Evolutionary conservation across 2,329 filamentous ascomycete genomes (phyloP), one percentile per base, ranked within the genome.

Genomic region (Aureobasidium sp.): DNA sequence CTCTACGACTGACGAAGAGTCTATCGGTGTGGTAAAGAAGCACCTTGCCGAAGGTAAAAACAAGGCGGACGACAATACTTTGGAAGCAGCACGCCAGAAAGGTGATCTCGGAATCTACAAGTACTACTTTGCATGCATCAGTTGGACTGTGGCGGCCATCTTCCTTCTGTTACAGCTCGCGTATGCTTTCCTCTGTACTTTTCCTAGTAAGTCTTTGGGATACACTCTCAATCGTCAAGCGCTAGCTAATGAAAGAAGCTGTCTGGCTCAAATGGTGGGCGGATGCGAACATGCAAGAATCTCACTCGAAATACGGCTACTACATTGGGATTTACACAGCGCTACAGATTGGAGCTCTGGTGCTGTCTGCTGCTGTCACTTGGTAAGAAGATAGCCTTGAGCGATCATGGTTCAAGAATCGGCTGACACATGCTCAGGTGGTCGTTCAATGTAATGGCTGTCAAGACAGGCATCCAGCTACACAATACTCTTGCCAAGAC

Each of bases 381-480:
- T 56, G 52, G 52, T 53, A 29, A 29, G 20, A 8, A 39, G 12
- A 15, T 9, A 15, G 12, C 3, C 8, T 47, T 34, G 27, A 41
- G 22, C 27, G 6, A 37, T 9, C n/a, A 20, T 17, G 17, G 29
- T 2, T 12, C 9, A 11, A 22, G 22, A 34, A 3, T 29, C 1
- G 4, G 36, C 39, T 57, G 12, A 57, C 53, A 27, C 12, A 14
- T 5, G 2, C 9, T 15, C 27, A 57, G 75, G 72, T 77, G 80
- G 69, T 74, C 82, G 64, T 78, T 83, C 52, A 78, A 82, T 36
- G 77, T 72, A 3, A 82, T 83, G 77, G 78, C 82, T 5, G 80
- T 80, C 2, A 76, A 75, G 37, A 81, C 80, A 20, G 79, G 79
- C 3, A 74, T 77, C 58, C 73, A 67, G 47, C 79, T 83, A 62